Conservation (phyloP, 805 yeast genomes). For the Suhomyces sp. region DNA sequence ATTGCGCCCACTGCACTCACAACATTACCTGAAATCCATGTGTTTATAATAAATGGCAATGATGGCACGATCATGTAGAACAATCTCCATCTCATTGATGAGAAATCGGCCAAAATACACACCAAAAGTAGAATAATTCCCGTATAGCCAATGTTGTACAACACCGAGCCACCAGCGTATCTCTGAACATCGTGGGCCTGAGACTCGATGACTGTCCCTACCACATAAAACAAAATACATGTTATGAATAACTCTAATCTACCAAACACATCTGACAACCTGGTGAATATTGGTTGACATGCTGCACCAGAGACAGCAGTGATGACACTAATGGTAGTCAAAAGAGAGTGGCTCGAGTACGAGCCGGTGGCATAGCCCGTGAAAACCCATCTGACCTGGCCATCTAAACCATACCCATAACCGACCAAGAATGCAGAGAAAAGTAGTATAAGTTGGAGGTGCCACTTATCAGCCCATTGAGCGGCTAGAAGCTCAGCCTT, state of each 20-base stretch:
- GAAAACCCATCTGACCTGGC: constrained; percentile 19
- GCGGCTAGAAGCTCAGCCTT: constrained; percentile 22
- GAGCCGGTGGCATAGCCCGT: constrained; percentile 24
- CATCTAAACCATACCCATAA: constrained; percentile 26
- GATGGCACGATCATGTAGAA: constrained; percentile 14
- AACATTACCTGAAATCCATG: constrained; percentile 22
- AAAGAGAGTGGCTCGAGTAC: constrained; percentile 20
- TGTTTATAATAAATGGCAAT: constrained; percentile 17
- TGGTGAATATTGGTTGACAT: constrained; percentile 27
- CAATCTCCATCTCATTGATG: constrained; percentile 17
- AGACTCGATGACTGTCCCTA: constrained; percentile 29
- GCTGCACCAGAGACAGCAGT: constrained; percentile 29
- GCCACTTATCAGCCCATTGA: constrained; percentile 13
- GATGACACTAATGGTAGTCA: constrained; percentile 27
- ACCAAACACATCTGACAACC: constrained; percentile 28
- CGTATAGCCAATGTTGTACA: constrained; percentile 18
- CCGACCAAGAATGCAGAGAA: constrained; percentile 22
- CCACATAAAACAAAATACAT: constrained; percentile 22
- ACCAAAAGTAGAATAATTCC: constrained; percentile 16
- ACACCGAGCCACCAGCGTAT: constrained; percentile 30
- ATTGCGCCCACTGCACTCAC: constrained; percentile 9
- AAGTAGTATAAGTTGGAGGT: constrained; percentile 11
- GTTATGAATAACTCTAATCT: constrained; percentile 24
- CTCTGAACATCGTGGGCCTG: constrained; percentile 26
- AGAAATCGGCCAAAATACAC: constrained; percentile 17